Evolutionary conservation across 306 rosid genomes (phyloP), one percentile per base, ranked within the genome.

Genomic region (Inga leiocalycina): DNA sequence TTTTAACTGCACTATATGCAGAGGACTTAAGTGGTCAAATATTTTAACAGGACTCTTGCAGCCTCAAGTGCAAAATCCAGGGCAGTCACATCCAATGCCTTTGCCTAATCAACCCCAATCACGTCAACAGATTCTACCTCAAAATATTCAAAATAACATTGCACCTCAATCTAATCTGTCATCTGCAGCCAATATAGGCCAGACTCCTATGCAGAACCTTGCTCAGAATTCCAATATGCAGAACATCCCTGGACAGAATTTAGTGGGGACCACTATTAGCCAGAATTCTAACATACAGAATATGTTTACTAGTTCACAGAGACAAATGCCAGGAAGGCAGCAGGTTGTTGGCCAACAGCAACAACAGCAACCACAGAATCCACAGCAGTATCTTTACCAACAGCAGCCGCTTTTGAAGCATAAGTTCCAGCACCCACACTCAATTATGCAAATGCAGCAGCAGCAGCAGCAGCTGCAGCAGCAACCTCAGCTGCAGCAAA

Each of bases 291-390:
- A 84, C 92, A 94, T 80, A 81, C 88, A 81, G 79, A 94, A 89
- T 84, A 90, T 92, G 86, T 91, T 89, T 88, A 54, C 90, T 69
- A 87, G 84, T 79, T 79, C 97, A 69, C 99, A 90, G 86, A 91
- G 97, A 83, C 98, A 86, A 97, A 76, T 92, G 87, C 91, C 78
- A 61, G 98, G 94, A 86, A 90, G 97, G 87, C 99, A 91, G 87
- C 97, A 88, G 84, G 93, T 81, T 79, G 82, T 88, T 84, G 81
- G 89, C 48, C 97, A 91, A 48, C 98, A 92, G 79, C 98, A 88
- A 77, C 19, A 92, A 39, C 98, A 92, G 77, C 97, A 88, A 81
- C 11, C 94, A 20, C 98, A 94, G 84, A 93, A 91, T 82, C 79
- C 87, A 37, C 98, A 92, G 82, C 95, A 89, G 77, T 97, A 84